Evolutionary conservation across 495 filamentous ascomycete species (phyloP).

Genomic region (Neurospora sp.): DNA sequence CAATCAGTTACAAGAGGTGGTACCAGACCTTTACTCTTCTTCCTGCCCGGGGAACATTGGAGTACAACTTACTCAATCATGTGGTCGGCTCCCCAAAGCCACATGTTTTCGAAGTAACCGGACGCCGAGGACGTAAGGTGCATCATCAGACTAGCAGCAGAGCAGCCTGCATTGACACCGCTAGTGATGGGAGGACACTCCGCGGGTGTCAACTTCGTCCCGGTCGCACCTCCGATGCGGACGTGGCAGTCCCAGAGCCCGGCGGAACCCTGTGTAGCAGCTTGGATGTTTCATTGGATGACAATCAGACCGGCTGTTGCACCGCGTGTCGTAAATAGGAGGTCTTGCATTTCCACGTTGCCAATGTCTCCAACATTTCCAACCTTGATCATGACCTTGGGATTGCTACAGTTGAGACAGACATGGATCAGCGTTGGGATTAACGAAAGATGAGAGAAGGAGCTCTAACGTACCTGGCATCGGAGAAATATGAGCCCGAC

Average conservation of each 20-base stretch:
- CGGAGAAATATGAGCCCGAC: conserved; percentile 35
- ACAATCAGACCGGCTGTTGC: conserved; percentile 71
- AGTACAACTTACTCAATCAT: conserved; percentile 59
- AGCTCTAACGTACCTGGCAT: conserved; percentile 9
- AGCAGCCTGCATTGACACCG: conserved; percentile 27
- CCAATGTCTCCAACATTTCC: conserved; percentile 66
- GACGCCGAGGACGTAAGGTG: conserved; percentile 61
- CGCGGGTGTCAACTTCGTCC: conserved; percentile 54
- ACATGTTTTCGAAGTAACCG: conserved; percentile 75
- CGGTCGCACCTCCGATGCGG: conserved; percentile 27
- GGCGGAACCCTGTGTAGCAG: background rate
- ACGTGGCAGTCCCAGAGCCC: conserved; percentile 10
- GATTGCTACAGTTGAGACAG: conserved; percentile 40
- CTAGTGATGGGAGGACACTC: conserved; percentile 40
- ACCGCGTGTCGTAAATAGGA: conserved; percentile 64
- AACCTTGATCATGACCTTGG: conserved; percentile 57
- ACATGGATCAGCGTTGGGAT: background rate
- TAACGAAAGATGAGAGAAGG: background rate
- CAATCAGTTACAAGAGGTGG: too few species aligned
- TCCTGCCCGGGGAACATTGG: background rate
- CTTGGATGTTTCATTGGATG: conserved; percentile 69
- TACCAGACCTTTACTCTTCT: too few species aligned
- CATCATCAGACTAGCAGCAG: conserved; percentile 55
- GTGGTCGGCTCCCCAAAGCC: conserved; percentile 88
- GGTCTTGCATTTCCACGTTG: conserved; percentile 67